Evolutionary conservation across 257 asterid genomes (phyloP).

Genomic region (Nicotiana noctiflora): DNA sequence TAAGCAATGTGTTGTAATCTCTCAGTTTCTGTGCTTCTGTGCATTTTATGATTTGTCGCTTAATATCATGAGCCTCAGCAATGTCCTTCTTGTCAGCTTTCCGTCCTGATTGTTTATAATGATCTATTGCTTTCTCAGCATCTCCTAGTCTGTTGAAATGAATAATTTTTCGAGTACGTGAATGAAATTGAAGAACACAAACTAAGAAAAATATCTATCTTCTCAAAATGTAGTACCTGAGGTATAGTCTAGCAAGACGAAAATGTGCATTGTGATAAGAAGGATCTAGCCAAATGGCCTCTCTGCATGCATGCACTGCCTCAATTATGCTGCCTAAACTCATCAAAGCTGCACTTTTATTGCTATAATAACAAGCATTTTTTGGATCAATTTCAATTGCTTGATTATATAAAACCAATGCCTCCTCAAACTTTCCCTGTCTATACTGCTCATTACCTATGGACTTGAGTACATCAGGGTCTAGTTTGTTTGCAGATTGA

Average conservation of each 20-base stretch:
- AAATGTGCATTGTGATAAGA: constrained; percentile 54
- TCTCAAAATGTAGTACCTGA: constrained; percentile 24
- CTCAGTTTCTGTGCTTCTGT: constrained; percentile 35
- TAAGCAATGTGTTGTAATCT: constrained; percentile 38
- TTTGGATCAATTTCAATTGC: constrained; percentile 63
- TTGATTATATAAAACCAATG: constrained; percentile 61
- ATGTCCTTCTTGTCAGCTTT: constrained; percentile 50
- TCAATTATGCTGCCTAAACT: constrained; percentile 62
- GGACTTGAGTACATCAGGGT: constrained; percentile 64
- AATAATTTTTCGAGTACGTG: background rate
- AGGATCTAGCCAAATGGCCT: constrained; percentile 48
- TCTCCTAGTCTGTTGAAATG: constrained; percentile 44
- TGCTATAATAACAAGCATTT: constrained; percentile 76
- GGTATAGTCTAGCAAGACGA: constrained; percentile 40
- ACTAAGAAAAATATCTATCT: background rate
- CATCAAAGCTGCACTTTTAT: constrained; percentile 69
- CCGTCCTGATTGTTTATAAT: constrained; percentile 49
- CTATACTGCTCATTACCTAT: constrained; percentile 67
- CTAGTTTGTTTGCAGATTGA: constrained; percentile 49
- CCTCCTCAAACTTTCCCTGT: constrained; percentile 61
- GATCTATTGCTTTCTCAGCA: constrained; percentile 43
- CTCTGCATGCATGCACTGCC: constrained; percentile 62
- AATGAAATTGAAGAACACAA: background rate
- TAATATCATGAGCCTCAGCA: constrained; percentile 31
- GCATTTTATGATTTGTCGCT: constrained; percentile 36